Percentiles rank a stretch among this genome's conserved stretches.
These are phyloP conservation scores for Golovinomyces cichoracearum DNA, from an alignment of 2,329 filamentous ascomycete genomes.

Conservation along the genomic window DNA sequence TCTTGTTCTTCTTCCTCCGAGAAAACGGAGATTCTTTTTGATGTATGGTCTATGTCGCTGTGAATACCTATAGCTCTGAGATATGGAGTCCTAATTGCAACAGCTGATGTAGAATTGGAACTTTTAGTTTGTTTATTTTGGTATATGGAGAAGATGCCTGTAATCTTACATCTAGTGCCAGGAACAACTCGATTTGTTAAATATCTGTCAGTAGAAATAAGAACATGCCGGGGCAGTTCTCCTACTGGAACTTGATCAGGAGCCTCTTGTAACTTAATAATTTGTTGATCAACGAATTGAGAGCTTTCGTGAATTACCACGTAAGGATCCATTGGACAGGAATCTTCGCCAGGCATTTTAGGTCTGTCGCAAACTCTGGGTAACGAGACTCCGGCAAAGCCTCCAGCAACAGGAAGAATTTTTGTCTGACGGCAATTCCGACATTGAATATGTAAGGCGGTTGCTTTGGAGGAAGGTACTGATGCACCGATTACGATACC, in stretches of 20 bases:
- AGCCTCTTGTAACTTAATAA: constrained; percentile 91
- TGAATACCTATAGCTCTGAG: constrained; percentile 78
- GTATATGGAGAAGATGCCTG: constrained; percentile 96
- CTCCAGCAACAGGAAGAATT: constrained; percentile 47
- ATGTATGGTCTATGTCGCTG: constrained; percentile 67
- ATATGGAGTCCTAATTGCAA: constrained; percentile 89
- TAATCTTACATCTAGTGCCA: constrained; percentile 78
- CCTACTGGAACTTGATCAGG: constrained; percentile 94
- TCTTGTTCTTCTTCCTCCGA: constrained; percentile 94
- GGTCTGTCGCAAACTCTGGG: constrained; percentile 50
- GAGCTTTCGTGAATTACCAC: constrained; percentile 88
- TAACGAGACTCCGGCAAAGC: constrained; percentile 66
- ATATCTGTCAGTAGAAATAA: constrained; percentile 90
- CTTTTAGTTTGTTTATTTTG: constrained; percentile 72
- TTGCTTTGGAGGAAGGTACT: constrained; percentile 88
- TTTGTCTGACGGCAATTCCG: constrained; percentile 55
- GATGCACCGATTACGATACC: constrained; percentile 95
- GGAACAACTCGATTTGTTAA: constrained; percentile 88
- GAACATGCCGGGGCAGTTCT: constrained; percentile 78
- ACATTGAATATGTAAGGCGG: constrained; percentile 63
- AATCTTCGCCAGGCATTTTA: constrained; percentile 41
- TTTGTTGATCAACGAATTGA: constrained; percentile 87
- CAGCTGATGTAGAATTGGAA: constrained; percentile 46
- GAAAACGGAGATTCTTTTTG: constrained; percentile 62
- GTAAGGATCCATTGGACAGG: constrained; percentile 83